Evolutionary conservation across 2,329 filamentous ascomycete species (phyloP).

Genomic region (Fusarium sororula): DNA sequence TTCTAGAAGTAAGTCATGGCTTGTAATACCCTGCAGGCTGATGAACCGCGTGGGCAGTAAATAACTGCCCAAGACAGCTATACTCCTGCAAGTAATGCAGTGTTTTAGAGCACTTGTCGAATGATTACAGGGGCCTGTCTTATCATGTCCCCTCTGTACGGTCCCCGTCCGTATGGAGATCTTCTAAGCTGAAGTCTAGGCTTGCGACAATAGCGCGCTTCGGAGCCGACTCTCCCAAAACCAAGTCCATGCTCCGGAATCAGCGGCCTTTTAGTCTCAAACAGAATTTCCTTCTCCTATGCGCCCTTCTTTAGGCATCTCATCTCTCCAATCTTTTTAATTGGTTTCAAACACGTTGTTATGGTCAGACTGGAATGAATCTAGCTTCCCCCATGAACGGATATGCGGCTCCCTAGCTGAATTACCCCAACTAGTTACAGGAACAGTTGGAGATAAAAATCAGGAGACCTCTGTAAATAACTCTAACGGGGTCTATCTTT

Average conservation of each 20-base stretch:
- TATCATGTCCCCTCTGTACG: not conserved
- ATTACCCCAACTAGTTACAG: not conserved
- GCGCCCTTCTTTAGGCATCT: conserved; percentile 1
- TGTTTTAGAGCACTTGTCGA: not conserved
- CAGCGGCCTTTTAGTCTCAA: not conserved
- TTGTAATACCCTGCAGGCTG: not conserved
- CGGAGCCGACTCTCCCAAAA: conserved; percentile 3
- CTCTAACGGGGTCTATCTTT: not conserved
- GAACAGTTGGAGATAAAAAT: not conserved
- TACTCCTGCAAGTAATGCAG: too few species aligned
- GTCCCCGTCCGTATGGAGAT: not conserved
- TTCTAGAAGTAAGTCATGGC: not conserved
- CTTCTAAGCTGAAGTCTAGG: not conserved
- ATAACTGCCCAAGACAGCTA: not conserved
- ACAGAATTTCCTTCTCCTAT: conserved; percentile 3
- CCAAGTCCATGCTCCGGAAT: conserved; percentile 6
- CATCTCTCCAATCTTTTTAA: not conserved
- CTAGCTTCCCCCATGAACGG: not conserved
- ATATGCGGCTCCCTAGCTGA: not conserved
- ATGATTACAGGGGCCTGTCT: not conserved
- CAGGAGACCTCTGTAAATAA: not conserved
- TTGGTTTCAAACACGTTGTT: not conserved
- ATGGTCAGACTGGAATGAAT: conserved; percentile 6
- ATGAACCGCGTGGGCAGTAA: not conserved
- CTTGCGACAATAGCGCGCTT: not conserved